These are phyloP conservation scores for Penicillium cinerascens DNA, from an alignment of 495 filamentous ascomycete species.

Conservation along the genomic window DNA sequence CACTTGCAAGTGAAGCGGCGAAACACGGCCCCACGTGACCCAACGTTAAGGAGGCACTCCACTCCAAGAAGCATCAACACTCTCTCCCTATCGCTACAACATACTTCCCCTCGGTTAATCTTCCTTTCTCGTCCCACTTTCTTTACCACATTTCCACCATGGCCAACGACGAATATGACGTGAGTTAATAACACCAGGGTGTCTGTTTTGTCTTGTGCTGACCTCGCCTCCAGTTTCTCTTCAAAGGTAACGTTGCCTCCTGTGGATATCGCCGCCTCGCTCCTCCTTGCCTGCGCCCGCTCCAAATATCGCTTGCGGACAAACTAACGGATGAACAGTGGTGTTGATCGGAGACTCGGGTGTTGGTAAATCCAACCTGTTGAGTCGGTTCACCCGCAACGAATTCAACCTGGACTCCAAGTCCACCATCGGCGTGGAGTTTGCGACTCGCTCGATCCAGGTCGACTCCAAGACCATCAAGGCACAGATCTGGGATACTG, in stretches of 20 bases:
- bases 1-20: slow-evolving; percentile 1
- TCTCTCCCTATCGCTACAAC: slow-evolving; percentile 25
- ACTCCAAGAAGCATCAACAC: slow-evolving; percentile 31
- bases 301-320: too few species aligned
- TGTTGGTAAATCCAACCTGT: slow-evolving; percentile 99
- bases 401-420: slow-evolving; percentile 99
- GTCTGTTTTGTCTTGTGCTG: slow-evolving; percentile 9
- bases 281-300: neutral
- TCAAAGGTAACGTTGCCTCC: slow-evolving; percentile 76
- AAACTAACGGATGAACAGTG: slow-evolving; percentile 54
- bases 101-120: slow-evolving; percentile 13
- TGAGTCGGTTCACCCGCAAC: slow-evolving; percentile 99
- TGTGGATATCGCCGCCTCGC: slow-evolving; percentile 16
- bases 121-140: slow-evolving; percentile 18
- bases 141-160: slow-evolving; percentile 48
- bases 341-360: slow-evolving; percentile 98
- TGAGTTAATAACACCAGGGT: slow-evolving; percentile 49
- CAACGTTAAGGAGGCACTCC: slow-evolving; percentile 25
- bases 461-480: slow-evolving; percentile 99
- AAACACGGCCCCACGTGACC: slow-evolving; percentile 25
- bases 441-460: slow-evolving; percentile 97
- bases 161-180: slow-evolving; percentile 99
- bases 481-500: slow-evolving; percentile 99
- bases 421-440: slow-evolving; percentile 99
- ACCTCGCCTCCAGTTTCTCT: slow-evolving; percentile 73